Base-by-base conservation (phyloP, 2,329 filamentous ascomycete genomes). In the Plenodomus biglobosus region DNA sequence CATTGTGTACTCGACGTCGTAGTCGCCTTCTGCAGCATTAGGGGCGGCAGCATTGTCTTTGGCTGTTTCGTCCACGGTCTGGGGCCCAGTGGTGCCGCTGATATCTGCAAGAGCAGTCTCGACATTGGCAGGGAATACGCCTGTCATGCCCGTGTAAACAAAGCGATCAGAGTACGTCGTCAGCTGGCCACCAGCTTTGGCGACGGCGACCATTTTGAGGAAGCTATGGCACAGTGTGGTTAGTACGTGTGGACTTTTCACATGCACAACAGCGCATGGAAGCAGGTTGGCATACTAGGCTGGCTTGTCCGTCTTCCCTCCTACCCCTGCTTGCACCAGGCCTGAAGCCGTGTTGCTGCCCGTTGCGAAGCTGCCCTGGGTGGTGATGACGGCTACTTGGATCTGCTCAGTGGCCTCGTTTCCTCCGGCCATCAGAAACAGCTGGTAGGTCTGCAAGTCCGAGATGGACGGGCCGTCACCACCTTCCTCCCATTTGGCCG, bases 151-250 rank as follows among this genome's bases (percentile, higher is more conserved):
- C 10, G 75, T 32, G 43, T 87, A 73, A n/a, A 80, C 78, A 70
- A 89, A 89, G 52, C 85, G 83, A 41, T 74, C 59, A 10, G 84
- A 86, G 65, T 78, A 87, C 60, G 81, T 83, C 46, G 77, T 80
- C 17, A 84, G 73, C 3, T 76, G 78, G 24, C 79, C 79, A 32
- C 81, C 79, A n/a, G 76, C 75, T 16, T 76, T 74, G 4, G 77
- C 78, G 6, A 76, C 75, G 15, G 83, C 80, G 47, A 81, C 71
- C 67, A 87, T 84, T 40, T 64, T 66, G 51, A 72, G 41, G 48
- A 71, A 68, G 47, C 67, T 68, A 49, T 24, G 32, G 38, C n/a
- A 37, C 22, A 2, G 15, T 21, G 24, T 15, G n/a, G 37, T 62
- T 38, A 61, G 58, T 42, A 37, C 19, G 32, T 19, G 16, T 37